Base-by-base conservation (phyloP, 805 yeast species). In the Yarrowia sp. region DNA sequence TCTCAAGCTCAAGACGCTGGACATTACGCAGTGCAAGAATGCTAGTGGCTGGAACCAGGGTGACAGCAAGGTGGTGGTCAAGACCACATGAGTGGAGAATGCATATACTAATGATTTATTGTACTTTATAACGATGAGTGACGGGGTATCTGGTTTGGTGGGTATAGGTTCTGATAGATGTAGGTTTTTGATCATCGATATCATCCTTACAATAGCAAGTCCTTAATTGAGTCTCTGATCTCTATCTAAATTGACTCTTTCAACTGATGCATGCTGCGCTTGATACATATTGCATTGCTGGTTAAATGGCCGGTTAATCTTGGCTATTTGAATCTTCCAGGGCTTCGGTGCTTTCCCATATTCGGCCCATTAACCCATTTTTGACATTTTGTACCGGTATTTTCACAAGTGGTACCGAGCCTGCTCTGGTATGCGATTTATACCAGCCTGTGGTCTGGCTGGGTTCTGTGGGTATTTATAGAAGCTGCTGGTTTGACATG, bases 11-110 rank as follows among this genome's bases (percentile, higher is more conserved):
- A 78, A 75, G 64, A 78, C 77, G 66, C 75, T 89, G 68, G 84
- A 87, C 70, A 79, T 88, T 19, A 82, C 90, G 11, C 93, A 88
- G 74, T 89, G 95, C 75, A 83, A 86, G 62, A 85, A 87, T 69
- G 88, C 67, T 11, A 22, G 33, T 2, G 66, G 66, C 0, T 61
- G 64, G 64, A 58, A 19, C 40, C 61, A 38, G 28, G 61, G 61
- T 11, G 46, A 36, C 19, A 38, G 46, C 24, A 24, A 36, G 46
- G 61, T 54, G 21, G 35, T 24, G 10, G 61, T 54, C 14, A 54
- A 54, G 35, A 35, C 40, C 8, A 38, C 46, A 10, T 54, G 58
- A 49, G 3, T 2, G 28, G 8, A 11, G 16, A 11, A 48, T 48
- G 54, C 54, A 48, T 48, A 48, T 19, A 48, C 35, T 48, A 48